Percentiles rank a stretch among this genome's conserved stretches.
Evolutionary conservation across 139 green algal genomes (phyloP).

Genomic region (Chlorella sp.): DNA sequence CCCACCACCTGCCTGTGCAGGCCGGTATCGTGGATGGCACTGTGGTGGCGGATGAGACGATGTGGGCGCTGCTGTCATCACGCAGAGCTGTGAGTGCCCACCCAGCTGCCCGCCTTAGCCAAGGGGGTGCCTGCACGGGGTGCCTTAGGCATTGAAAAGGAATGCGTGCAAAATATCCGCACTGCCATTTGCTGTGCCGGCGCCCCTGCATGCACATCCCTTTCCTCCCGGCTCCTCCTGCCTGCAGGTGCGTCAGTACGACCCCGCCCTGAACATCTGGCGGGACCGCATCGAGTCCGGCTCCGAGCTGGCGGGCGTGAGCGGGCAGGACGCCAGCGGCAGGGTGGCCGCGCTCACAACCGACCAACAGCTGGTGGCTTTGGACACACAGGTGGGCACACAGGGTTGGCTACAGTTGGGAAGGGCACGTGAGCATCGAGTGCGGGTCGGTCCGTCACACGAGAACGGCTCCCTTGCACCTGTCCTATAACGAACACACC

Average conservation of each 20-base stretch:
- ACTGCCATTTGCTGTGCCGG: too few species aligned
- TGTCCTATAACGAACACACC: too few species aligned
- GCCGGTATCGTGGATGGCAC: slow-evolving; percentile 1
- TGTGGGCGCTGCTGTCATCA: slow-evolving; percentile 20
- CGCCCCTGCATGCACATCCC: too few species aligned
- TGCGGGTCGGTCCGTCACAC: too few species aligned
- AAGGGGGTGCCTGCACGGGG: too few species aligned
- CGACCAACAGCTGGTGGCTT: not conserved
- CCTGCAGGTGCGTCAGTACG: slow-evolving; percentile 6
- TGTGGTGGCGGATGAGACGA: not conserved
- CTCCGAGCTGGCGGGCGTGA: not conserved
- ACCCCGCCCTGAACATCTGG: not conserved
- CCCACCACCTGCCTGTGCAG: not conserved
- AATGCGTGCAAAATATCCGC: too few species aligned
- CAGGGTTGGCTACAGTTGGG: too few species aligned
- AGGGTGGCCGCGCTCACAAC: not conserved
- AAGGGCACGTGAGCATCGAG: too few species aligned
- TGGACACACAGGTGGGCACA: not conserved
- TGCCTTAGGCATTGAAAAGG: too few species aligned
- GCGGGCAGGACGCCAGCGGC: not conserved
- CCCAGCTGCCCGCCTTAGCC: not conserved
- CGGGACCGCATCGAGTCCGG: not conserved
- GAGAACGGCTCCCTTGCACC: too few species aligned
- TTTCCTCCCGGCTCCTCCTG: too few species aligned
- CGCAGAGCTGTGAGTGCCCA: not conserved